Percentiles rank a stretch among this genome's conserved stretches.
Conservation (phyloP, 257 asterid genomes). For the Capsicum pubescens region DNA sequence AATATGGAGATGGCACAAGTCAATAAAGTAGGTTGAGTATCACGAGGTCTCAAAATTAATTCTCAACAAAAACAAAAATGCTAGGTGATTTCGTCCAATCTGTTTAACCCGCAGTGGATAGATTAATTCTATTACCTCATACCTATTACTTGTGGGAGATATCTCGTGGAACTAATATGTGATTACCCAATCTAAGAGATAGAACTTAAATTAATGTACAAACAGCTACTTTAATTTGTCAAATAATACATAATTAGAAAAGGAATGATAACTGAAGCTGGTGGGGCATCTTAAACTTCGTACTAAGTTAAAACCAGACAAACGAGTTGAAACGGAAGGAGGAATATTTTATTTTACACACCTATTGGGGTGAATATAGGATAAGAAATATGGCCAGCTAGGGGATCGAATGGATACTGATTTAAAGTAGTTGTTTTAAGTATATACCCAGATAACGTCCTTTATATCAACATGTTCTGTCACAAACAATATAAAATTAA, state of each 20-base stretch:
- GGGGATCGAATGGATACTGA: background rate
- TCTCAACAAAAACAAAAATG: no score
- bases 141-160: no score
- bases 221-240: background rate
- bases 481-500: background rate
- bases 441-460: background rate
- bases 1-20: no score
- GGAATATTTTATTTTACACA: background rate
- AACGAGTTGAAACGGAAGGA: no score
- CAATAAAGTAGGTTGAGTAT: no score
- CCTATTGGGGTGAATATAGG: conserved; percentile 1
- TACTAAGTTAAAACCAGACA: no score
- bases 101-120: no score
- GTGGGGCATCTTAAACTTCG: background rate
- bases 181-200: no score
- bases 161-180: no score
- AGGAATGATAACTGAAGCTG: conserved; percentile 18
- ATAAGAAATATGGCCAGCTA: conserved; percentile 23
- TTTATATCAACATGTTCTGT: conserved; percentile 21
- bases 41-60: no score
- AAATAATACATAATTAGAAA: background rate
- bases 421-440: conserved; percentile 13
- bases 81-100: no score
- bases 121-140: no score
- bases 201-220: background rate